These are phyloP conservation scores for Gastrolobium bilobum DNA, from an alignment of 306 rosid genomes.

Conservation along the genomic window DNA sequence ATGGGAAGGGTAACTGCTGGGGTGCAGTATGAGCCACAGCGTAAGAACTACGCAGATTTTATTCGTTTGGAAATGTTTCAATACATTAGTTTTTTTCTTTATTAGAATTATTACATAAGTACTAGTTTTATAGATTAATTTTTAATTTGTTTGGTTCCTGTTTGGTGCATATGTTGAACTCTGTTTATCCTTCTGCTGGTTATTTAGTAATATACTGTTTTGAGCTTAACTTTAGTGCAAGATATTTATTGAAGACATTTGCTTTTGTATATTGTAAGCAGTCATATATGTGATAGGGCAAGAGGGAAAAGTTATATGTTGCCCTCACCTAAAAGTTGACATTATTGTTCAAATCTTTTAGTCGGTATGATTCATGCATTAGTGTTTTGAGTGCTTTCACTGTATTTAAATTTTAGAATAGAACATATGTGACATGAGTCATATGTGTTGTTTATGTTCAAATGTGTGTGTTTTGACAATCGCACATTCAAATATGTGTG, in stretches of 20 bases:
- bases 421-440: not conserved
- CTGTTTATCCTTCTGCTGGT: conserved; percentile 32
- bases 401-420: conserved; percentile 33
- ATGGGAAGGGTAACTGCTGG: conserved; percentile 92
- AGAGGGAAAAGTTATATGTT: conserved; percentile 8
- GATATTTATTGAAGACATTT: not conserved
- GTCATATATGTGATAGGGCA: conserved; percentile 10
- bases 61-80: conserved; percentile 24
- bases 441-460: conserved; percentile 11
- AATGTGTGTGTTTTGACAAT: not conserved
- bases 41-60: conserved; percentile 61
- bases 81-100: not conserved
- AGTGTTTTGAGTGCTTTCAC: conserved; percentile 7
- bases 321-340: conserved; percentile 24
- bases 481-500: not conserved
- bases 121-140: not conserved
- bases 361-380: conserved; percentile 1
- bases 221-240: conserved; percentile 6
- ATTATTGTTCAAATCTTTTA: conserved; percentile 19
- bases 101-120: not conserved
- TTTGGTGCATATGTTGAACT: conserved; percentile 24
- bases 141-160: not conserved
- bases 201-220: conserved; percentile 19
- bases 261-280: conserved; percentile 7
- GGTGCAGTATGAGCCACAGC: conserved; percentile 89